Base-by-base conservation (phyloP, 768 basidiomycete genomes). In the Lentinula lateritia region DNA sequence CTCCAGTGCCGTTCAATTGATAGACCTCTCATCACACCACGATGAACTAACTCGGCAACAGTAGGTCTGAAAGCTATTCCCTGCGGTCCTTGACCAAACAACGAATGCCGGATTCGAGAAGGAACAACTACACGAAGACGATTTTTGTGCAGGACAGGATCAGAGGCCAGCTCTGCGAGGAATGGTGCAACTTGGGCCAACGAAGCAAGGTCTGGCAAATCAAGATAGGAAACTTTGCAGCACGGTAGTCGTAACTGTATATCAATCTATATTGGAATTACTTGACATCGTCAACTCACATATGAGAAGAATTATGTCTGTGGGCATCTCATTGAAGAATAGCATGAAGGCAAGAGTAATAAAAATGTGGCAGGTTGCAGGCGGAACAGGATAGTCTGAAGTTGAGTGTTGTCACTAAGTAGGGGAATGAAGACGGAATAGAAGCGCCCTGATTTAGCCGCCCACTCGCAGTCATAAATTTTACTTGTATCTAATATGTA, bases 11-110 rank as follows among this genome's bases (percentile, higher is more conserved):
- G 72, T 68, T 87, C 87, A 46, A 91, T 79, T 12, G 81, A 82
- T 48, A 89, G 71, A 1, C 89, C 89, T 18, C 83, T 83, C 62
- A 91, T 82, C 60, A 92, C 87, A 32, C 86, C 83, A 43, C 90
- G 77, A 42, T 87, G 86, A 6, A 88, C 82, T 34, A 91, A 77
- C 52, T 92, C 88, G 13, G 77, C 76, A 3, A 90, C 69, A 4
- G 86, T 86, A 2, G 90, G 89, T 46, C 90, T 77, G 12, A 90
- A 71, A 35, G 78, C 76, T 38, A 78, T 71, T 3, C 88, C 89
- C 39, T 78, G 73, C 6, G 83, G 78, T 60, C 83, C 80, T 58
- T 73, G 78, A 1, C 80, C 85, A 68, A 89, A 89, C 39, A 91
- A 74, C 35, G 80, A 80, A 64, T 91, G 88, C 34, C 80, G 74